Conservation (phyloP, 495 filamentous ascomycete genomes). For the Penicillium mononematosum region DNA sequence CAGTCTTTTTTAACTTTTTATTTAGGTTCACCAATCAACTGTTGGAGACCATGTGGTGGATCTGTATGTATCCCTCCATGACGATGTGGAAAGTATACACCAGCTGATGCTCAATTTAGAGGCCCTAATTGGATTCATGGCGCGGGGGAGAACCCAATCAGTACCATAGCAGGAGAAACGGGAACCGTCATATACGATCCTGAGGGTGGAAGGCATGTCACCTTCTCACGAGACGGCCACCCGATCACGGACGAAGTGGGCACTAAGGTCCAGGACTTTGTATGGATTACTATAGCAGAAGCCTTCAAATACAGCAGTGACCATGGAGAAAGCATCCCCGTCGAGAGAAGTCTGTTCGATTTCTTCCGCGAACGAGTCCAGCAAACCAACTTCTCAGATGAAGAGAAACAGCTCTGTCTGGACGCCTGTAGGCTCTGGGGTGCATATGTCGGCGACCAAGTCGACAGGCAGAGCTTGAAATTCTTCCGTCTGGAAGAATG, state of each 20-base stretch:
- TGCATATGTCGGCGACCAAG: conserved; percentile 76
- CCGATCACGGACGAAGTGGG: conserved; percentile 52
- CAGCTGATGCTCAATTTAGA: conserved; percentile 33
- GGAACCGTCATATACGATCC: conserved; percentile 56
- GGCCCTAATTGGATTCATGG: conserved; percentile 98
- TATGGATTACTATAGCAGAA: conserved; percentile 78
- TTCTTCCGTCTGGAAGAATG: conserved; percentile 96
- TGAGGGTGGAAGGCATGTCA: conserved; percentile 50
- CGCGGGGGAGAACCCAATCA: conserved; percentile 78
- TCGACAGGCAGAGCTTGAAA: conserved; percentile 78
- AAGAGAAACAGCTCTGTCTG: conserved; percentile 54
- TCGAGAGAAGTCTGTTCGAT: conserved; percentile 68
- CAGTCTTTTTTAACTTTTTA: conserved; percentile 3
- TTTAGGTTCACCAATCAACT: conserved; percentile 41
- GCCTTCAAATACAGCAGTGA: conserved; percentile 79
- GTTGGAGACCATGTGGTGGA: conserved; percentile 47
- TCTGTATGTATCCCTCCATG: conserved; percentile 30
- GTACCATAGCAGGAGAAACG: conserved; percentile 70
- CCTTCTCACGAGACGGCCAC: conserved; percentile 65
- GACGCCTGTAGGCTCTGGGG: conserved; percentile 80
- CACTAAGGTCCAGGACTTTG: conserved; percentile 53
- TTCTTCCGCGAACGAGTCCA: conserved; percentile 68
- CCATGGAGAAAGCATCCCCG: conserved; percentile 60
- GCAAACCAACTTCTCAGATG: conserved; percentile 50
- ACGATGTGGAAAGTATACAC: neutral